Evolutionary conservation across 139 green algal genomes (phyloP).

Genomic region (Tetratostichococcus sp.): DNA sequence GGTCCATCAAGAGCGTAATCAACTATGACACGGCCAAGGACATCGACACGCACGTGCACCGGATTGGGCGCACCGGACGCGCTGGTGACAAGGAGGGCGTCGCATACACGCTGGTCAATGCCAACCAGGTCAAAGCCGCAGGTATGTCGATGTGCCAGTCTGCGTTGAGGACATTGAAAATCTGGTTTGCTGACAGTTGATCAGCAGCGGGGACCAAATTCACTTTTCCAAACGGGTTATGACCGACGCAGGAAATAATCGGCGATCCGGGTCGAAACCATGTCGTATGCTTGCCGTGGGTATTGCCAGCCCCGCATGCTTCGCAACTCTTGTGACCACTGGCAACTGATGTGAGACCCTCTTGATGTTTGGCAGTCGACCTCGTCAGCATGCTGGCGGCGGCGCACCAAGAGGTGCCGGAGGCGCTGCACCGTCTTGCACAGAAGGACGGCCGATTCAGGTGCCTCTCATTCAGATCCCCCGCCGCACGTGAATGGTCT

Average conservation of each 20-base stretch:
- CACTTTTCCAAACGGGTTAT: too few species aligned
- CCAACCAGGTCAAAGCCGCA: conserved; percentile 62
- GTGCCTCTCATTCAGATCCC: too few species aligned
- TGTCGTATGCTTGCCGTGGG: too few species aligned
- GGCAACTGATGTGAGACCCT: too few species aligned
- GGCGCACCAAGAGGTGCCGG: conserved; percentile 71
- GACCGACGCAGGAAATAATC: too few species aligned
- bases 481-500: too few species aligned
- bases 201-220: too few species aligned
- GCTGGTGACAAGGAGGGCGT: conserved; percentile 89
- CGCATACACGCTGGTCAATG: conserved; percentile 79
- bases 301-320: too few species aligned
- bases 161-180: too few species aligned
- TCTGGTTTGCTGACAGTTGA: too few species aligned
- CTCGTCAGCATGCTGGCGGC: conserved; percentile 66
- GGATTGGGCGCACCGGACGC: conserved; percentile 89
- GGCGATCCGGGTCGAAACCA: too few species aligned
- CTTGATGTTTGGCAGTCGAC: conserved; percentile 47
- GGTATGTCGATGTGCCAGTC: conserved; percentile 7
- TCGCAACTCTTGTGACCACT: too few species aligned
- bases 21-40: conserved; percentile 82
- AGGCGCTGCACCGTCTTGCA: conserved; percentile 60
- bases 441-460: conserved; percentile 41
- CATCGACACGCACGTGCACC: conserved; percentile 88
- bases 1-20: conserved; percentile 75